Base-by-base conservation (phyloP, 1,284 basidiomycete species). In the Ganoderma resinaceum region DNA sequence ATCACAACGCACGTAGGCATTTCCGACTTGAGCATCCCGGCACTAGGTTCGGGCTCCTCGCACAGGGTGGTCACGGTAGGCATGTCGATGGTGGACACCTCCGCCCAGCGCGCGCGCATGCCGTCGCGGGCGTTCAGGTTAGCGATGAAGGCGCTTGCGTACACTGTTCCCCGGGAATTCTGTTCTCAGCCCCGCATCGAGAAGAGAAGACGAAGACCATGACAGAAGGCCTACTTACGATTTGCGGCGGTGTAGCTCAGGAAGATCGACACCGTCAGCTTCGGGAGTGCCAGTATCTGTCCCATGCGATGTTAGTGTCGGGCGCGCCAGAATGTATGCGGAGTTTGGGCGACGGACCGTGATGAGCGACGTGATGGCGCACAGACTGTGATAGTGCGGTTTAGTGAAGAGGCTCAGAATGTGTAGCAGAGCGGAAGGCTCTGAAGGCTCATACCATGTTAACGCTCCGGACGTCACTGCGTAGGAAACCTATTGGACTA, bases 71-170 rank as follows among this genome's bases (percentile, higher is more conserved):
- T 38, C 37, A 38, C 14, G 37, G 52, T 29, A 11, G 62, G 20
- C 31, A 63, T 14, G 33, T 63, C 52, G 29, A 55, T 16, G 7
- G 52, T 18, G 18, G 62, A 53, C 7, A 63, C 49, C 35, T 63
- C 62, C n/a, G 35, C 46, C 49, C 46, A 40, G n/a, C 62, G 62
- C n/a, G 49, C 49, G 33, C 62, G 62, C 35, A 63, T 33, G 49
- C 31, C 12, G 12, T 63, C 62, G 37, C 62, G 62, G 23, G 35
- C 49, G 62, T 63, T 63, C 33, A 63, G 49, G 49, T 63, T 63
- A 3, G 49, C 46, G n/a, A 63, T 9, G 52, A 53, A 55, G 8
- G 62, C 62, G 26, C 49, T 40, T 26, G 46, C 46, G 49, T 63
- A 63, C 20, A 63, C 62, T 55, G 49, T 18, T 1, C 43, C 20